Evolutionary conservation across 2,329 filamentous ascomycete genomes (phyloP).

Genomic region (Exophiala bonariae): DNA sequence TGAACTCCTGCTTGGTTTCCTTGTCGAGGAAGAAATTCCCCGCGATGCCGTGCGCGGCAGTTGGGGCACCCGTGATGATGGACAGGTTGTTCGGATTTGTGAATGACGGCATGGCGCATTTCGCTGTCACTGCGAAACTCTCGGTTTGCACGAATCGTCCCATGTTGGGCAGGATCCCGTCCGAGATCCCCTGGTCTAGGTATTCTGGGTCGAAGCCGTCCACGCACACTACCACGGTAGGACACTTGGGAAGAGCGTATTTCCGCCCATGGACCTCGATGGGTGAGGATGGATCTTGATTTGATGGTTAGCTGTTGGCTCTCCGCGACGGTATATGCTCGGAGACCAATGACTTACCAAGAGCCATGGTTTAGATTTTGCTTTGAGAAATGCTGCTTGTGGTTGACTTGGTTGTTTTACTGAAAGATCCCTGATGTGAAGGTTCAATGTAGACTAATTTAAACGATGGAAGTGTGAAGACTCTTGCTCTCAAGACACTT

Average conservation of each 20-base stretch:
- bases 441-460: too few relatives aligned
- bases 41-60: conserved; percentile 42
- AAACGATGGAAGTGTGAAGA: too few relatives aligned
- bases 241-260: conserved; percentile 35
- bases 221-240: conserved; percentile 44
- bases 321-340: too few relatives aligned
- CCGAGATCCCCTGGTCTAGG: conserved; percentile 35
- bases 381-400: too few relatives aligned
- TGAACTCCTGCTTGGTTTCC: conserved; percentile 39
- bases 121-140: conserved; percentile 41
- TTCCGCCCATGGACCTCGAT: conserved; percentile 4
- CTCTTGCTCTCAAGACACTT: too few relatives aligned
- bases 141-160: conserved; percentile 32
- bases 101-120: conserved; percentile 45
- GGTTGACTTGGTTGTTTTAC: too few relatives aligned
- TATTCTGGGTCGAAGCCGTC: conserved; percentile 48
- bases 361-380: too few relatives aligned
- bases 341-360: too few relatives aligned
- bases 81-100: conserved; percentile 49
- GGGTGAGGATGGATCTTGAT: not conserved
- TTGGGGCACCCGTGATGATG: conserved; percentile 45
- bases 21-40: conserved; percentile 47
- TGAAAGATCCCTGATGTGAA: too few relatives aligned
- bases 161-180: conserved; percentile 38
- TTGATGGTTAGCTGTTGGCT: too few relatives aligned